Evolutionary conservation across 2,329 filamentous ascomycete species (phyloP).

Genomic region (Epichloe aotearoae): DNA sequence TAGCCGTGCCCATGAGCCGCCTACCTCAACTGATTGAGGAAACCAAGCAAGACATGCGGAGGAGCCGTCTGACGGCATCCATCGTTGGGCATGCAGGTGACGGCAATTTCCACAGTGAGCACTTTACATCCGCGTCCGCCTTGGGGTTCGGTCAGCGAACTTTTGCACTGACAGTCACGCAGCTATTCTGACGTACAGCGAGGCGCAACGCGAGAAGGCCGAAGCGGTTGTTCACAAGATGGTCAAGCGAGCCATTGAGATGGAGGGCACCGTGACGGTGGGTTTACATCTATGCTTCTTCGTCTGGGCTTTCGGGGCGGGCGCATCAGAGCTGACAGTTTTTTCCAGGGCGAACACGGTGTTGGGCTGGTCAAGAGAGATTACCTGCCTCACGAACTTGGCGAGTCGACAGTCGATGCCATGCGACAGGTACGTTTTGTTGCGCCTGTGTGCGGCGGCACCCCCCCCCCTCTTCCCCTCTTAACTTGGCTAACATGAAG

Average conservation of each 20-base stretch:
- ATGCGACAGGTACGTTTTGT: slow-evolving; percentile 59
- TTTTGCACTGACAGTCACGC: neutral
- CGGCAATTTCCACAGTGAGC: slow-evolving; percentile 60
- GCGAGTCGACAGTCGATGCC: slow-evolving; percentile 59
- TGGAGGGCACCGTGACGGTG: slow-evolving; percentile 71
- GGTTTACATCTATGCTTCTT: slow-evolving; percentile 10
- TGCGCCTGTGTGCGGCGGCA: neutral
- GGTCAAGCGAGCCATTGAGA: slow-evolving; percentile 74
- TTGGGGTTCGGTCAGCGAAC: neutral
- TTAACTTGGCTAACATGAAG: neutral
- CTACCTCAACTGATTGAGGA: slow-evolving; percentile 66
- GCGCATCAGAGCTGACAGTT: slow-evolving; percentile 1
- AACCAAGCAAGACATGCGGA: slow-evolving; percentile 37
- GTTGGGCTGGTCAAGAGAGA: slow-evolving; percentile 76
- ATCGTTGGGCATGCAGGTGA: slow-evolving; percentile 65
- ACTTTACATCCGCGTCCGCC: neutral
- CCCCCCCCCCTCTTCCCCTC: too few species aligned
- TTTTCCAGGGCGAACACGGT: slow-evolving; percentile 58
- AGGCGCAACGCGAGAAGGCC: slow-evolving; percentile 52
- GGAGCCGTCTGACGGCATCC: slow-evolving; percentile 30
- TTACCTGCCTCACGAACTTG: slow-evolving; percentile 67
- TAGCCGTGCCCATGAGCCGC: slow-evolving; percentile 67
- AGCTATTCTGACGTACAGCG: slow-evolving; percentile 47
- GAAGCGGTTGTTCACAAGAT: slow-evolving; percentile 66
- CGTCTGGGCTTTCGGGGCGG: neutral